Evolutionary conservation across 2,329 filamentous ascomycete genomes (phyloP), one percentile per base, ranked within the genome.

Genomic region (Fusarium temperatum): DNA sequence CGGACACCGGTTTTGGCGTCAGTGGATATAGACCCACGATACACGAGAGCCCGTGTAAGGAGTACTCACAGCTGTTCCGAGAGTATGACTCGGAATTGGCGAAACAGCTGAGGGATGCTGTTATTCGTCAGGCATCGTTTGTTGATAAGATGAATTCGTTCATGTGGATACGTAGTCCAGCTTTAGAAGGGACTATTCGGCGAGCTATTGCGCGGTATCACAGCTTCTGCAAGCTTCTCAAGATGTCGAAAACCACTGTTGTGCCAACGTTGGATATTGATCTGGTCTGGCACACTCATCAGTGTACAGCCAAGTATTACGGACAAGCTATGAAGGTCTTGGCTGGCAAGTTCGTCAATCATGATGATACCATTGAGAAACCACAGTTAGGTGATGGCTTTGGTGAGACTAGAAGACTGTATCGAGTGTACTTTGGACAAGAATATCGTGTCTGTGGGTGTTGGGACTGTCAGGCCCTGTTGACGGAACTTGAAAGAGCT

Each of bases 221-320:
- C 20, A 78, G 80, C 36, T 85, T 85, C 63, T 73, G 84, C 42
- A 72, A 73, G 15, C 78, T 85, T 7, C 70, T 84, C 44, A 70
- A 71, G 15, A 38, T 70, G 11, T 66, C 61, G 1, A 66, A 66
- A 15, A 77, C 32, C 15, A 80, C 79, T 20, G 66, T 83, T 8
- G 83, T 85, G 5, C 84, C 84, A 0, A 85, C 84, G 0, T 71
- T 84, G 9, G 84, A 85, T 65, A 81, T 86, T 24, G 84, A 86
- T 66, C 75, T 86, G 1, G 80, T 80, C 2, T 86, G 84, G 84
- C 83, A 85, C 54, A 86, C 84, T 1, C 83, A 85, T 57, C 84
- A 85, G 60, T 81, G 81, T 53, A 80, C 78, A 3, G 76, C 81
- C 0, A 65, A 32, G 4, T 20, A 62, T 4, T 85, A 85, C 63